phyloP scores from a whole-genome alignment of 2,329 filamentous ascomycete species.

The Phoma sp. region DNA sequence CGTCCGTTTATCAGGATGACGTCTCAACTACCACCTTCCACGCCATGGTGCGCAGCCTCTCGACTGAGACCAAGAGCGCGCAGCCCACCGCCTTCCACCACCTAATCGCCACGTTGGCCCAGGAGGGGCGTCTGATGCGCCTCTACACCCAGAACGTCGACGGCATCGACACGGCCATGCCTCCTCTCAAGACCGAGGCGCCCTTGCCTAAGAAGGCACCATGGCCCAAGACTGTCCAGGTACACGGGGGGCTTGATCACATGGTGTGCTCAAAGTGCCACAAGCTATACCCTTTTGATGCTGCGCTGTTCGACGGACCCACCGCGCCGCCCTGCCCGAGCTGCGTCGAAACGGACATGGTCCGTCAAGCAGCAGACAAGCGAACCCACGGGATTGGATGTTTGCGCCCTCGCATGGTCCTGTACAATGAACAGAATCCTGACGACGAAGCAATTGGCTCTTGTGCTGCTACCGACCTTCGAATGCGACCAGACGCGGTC shows the following conservation, averaged over 20 bases:
- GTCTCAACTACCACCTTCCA: conserved; percentile 89
- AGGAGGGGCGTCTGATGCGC: conserved; percentile 84
- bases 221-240: conserved; percentile 91
- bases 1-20: conserved; percentile 94
- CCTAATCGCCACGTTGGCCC: conserved; percentile 85
- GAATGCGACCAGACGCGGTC: conserved; percentile 84
- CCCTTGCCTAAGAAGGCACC: conserved; percentile 84
- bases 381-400: conserved; percentile 92
- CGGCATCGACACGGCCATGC: conserved; percentile 84
- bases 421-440: conserved; percentile 97
- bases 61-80: conserved; percentile 76
- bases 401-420: conserved; percentile 87
- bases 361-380: conserved; percentile 81
- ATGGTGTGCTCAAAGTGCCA: conserved; percentile 97
- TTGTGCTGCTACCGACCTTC: conserved; percentile 84
- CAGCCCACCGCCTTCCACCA: conserved; percentile 90
- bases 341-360: conserved; percentile 76
- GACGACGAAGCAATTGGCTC: conserved; percentile 96
- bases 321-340: conserved; percentile 78
- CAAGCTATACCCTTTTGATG: conserved; percentile 76
- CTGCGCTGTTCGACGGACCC: conserved; percentile 81
- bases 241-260: conserved; percentile 91
- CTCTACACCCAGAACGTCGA: conserved; percentile 98
- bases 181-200: conserved; percentile 78
- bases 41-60: conserved; percentile 91